Conservation (phyloP, 2,329 filamentous ascomycete genomes). For the Botrytis medusae region DNA sequence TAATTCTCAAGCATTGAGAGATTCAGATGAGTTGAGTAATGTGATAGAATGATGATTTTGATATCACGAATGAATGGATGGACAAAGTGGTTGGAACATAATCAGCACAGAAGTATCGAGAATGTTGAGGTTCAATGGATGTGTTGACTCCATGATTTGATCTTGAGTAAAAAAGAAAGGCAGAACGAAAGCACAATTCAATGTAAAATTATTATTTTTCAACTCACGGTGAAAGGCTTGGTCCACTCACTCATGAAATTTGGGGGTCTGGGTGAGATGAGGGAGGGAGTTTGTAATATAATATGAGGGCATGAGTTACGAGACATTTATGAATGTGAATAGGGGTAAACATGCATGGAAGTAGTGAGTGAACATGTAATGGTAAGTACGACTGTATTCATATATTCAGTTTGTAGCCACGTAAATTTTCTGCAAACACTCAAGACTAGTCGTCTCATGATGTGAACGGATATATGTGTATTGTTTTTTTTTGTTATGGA, state of each 20-base stretch:
- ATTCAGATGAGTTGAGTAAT: too few relatives aligned
- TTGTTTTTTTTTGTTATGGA: not conserved
- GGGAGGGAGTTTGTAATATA: not conserved
- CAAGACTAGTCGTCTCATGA: not conserved
- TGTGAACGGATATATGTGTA: not conserved
- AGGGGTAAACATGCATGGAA: not conserved
- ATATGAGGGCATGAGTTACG: not conserved
- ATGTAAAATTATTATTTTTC: conserved; percentile 15
- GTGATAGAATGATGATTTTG: not conserved
- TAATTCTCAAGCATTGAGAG: conserved; percentile 26
- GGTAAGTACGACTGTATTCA: not conserved
- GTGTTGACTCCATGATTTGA: conserved; percentile 18
- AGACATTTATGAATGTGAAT: not conserved
- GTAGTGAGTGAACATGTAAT: not conserved
- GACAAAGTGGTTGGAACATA: not conserved
- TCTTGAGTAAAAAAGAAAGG: conserved; percentile 19
- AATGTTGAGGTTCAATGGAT: conserved; percentile 14
- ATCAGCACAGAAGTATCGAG: not conserved
- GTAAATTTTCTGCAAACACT: not conserved
- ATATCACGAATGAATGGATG: not conserved
- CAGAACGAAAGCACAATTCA: conserved; percentile 13
- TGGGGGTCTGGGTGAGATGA: not conserved
- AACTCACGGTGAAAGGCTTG: not conserved
- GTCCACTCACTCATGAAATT: not conserved
- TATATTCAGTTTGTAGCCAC: not conserved